Percentiles rank a stretch among this genome's conserved stretches.
These are phyloP conservation scores for Phaeoacremonium minimum DNA, from an alignment of 2,329 filamentous ascomycete species.

Conservation along the genomic window DNA sequence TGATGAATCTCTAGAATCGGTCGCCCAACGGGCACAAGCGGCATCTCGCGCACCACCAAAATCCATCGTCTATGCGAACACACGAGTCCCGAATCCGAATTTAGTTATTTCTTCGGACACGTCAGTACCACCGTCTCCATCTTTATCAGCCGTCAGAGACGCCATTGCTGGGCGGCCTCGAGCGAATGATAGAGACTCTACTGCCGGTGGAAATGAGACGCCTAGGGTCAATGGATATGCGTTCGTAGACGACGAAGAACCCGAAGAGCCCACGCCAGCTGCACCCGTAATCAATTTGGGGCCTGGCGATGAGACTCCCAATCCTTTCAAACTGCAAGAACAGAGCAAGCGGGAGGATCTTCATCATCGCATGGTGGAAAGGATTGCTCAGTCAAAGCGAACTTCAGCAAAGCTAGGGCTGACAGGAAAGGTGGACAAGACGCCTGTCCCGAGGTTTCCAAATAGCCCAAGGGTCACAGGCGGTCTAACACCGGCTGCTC, in stretches of 20 bases:
- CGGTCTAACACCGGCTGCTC: slow-evolving; percentile 69
- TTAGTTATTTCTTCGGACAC: slow-evolving; percentile 30
- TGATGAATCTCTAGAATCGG: slow-evolving; percentile 56
- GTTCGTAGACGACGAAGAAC: slow-evolving; percentile 81
- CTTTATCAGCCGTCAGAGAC: slow-evolving; percentile 77
- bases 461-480: slow-evolving; percentile 57
- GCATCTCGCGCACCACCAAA: slow-evolving; percentile 72
- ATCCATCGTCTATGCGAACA: slow-evolving; percentile 77
- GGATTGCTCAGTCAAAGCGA: slow-evolving; percentile 68
- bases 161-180: slow-evolving; percentile 73
- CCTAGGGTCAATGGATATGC: slow-evolving; percentile 90
- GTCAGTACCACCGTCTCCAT: slow-evolving; percentile 69
- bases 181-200: slow-evolving; percentile 57
- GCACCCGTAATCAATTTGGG: slow-evolving; percentile 51
- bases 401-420: slow-evolving; percentile 54
- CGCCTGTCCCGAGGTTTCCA: slow-evolving; percentile 66
- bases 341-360: slow-evolving; percentile 74
- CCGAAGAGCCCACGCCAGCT: slow-evolving; percentile 32
- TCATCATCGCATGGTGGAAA: slow-evolving; percentile 83
- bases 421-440: slow-evolving; percentile 53
- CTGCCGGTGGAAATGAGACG: slow-evolving; percentile 65
- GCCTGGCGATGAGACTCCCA: slow-evolving; percentile 59
- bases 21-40: slow-evolving; percentile 64
- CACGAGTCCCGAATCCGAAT: slow-evolving; percentile 59
- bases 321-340: slow-evolving; percentile 76